Evolutionary conservation across 257 asterid species (phyloP).

Genomic region (Leonotis leonurus): DNA sequence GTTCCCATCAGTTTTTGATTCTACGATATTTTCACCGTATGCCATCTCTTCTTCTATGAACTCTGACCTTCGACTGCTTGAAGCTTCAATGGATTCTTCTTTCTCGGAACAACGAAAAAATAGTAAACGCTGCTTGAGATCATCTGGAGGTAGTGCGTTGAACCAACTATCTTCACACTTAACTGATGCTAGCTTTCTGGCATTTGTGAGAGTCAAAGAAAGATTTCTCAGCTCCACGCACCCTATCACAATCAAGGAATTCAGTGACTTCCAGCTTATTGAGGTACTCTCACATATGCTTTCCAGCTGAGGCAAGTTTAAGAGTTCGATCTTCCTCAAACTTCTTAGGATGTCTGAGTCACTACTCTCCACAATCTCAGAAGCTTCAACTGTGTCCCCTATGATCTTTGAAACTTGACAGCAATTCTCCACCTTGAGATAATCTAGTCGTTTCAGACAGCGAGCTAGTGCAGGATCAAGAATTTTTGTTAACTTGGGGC

Average conservation of each 20-base stretch:
- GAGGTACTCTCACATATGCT: neutral
- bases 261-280: neutral
- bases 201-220: neutral
- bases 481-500: neutral
- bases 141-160: neutral
- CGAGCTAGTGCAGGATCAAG: neutral
- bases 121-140: neutral
- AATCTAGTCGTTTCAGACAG: neutral
- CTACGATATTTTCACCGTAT: too few relatives aligned
- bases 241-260: neutral
- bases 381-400: neutral
- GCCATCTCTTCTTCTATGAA: too few relatives aligned
- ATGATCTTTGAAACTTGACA: neutral
- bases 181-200: neutral
- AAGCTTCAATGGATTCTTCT: neutral
- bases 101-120: neutral
- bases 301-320: neutral
- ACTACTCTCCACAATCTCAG: neutral
- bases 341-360: neutral
- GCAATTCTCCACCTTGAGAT: constrained; percentile 2
- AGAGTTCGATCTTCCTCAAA: neutral
- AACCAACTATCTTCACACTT: neutral
- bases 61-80: neutral
- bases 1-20: too few relatives aligned
- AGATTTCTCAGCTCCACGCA: neutral